Percentiles rank a stretch among this genome's conserved stretches.
These are phyloP conservation scores for Dichotomocladium elegans DNA, from an alignment of 371 early-diverging fungal species.

Conservation along the genomic window DNA sequence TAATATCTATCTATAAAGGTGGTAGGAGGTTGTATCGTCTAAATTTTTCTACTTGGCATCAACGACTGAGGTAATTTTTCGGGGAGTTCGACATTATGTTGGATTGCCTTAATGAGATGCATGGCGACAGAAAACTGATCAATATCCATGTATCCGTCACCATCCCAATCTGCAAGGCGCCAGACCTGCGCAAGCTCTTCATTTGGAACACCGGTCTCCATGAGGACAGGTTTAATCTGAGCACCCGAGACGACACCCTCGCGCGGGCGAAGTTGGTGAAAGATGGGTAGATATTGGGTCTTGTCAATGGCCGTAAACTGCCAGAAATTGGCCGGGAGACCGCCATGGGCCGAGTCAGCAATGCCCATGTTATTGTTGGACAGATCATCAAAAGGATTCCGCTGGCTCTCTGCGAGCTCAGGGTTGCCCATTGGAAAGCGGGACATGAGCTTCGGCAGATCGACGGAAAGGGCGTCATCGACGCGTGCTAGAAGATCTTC, in stretches of 20 bases:
- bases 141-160: conserved; percentile 63
- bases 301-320: conserved; percentile 49
- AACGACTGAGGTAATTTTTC: conserved; percentile 41
- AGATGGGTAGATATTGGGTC: conserved; percentile 10
- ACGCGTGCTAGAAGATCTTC: conserved; percentile 54
- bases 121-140: conserved; percentile 69
- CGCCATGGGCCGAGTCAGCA: conserved; percentile 14
- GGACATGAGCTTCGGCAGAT: conserved; percentile 34
- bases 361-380: not conserved
- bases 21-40: too few relatives aligned
- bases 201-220: conserved; percentile 50
- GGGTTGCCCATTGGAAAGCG: conserved; percentile 34
- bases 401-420: conserved; percentile 22
- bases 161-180: conserved; percentile 66
- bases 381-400: conserved; percentile 29
- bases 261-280: conserved; percentile 38
- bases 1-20: too few relatives aligned
- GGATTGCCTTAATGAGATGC: conserved; percentile 50
- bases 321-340: conserved; percentile 41
- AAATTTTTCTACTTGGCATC: conserved; percentile 26
- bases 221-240: conserved; percentile 50
- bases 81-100: conserved; percentile 47
- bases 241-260: conserved; percentile 61
- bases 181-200: conserved; percentile 60
- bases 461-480: conserved; percentile 19